Evolutionary conservation across 2,329 filamentous ascomycete species (phyloP), one percentile per base, ranked within the genome.

Genomic region (Xylaria sp.): DNA sequence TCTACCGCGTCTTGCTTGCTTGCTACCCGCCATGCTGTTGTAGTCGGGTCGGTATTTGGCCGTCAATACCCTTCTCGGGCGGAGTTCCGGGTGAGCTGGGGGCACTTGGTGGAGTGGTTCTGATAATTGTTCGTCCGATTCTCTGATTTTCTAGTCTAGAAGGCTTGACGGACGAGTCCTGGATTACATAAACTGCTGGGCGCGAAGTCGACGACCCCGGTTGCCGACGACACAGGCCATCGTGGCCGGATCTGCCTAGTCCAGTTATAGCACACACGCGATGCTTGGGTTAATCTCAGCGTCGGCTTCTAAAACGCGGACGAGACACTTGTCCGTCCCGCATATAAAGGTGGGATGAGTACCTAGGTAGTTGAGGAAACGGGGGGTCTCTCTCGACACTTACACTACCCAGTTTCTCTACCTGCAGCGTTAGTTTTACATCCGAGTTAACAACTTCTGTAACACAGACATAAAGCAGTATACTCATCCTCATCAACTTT

Each of bases 31-130:
- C 32, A 8, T 51, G 23, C 20, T 25, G 25, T 61, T 23, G 10
- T 13, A 52, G n/a, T 65, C 63, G 67, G 67, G 54, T 59, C 39
- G 52, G 25, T 59, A 51, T 71, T 66, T 37, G 62, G 62, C 63
- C 65, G 63, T 54, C 56, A 34, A 15, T 51, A 28, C 39, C 52
- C 52, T 23, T 12, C 8, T 13, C 25, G 25, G 10, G 57, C 66
- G 66, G 66, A 68, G 28, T 60, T 68, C 66, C 65, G 46, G 34
- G 7, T 4, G 2, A 10, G 20, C 15, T 41, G 51, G 41, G 41
- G 50, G 20, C 46, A 20, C 18, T 23, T n/a, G 15, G 56, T 41
- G 57, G 63, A 64, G 44, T 64, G 15, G 7, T 57, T 9, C 28
- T 51, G 44, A 50, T 54, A 54, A 10, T 18, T 44, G 44, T 60